Conservation (phyloP, 2,329 filamentous ascomycete species). For the Fusarium sp. region DNA sequence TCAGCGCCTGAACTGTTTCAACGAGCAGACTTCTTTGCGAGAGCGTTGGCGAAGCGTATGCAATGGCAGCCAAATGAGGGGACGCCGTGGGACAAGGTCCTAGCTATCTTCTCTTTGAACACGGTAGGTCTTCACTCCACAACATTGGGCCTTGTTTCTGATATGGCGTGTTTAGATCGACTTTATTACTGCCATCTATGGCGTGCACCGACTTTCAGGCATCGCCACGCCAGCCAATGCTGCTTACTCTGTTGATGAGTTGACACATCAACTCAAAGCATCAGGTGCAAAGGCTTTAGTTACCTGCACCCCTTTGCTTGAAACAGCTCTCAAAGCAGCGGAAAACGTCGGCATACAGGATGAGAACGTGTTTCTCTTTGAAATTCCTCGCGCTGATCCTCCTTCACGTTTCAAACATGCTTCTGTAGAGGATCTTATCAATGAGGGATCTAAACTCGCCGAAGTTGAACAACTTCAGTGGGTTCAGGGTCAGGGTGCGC, state of each 20-base stretch:
- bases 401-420: conserved; percentile 61
- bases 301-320: conserved; percentile 75
- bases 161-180: conserved; percentile 68
- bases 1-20: conserved; percentile 72
- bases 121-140: conserved; percentile 63
- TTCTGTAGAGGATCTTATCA: conserved; percentile 75
- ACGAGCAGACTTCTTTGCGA: conserved; percentile 74
- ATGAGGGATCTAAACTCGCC: conserved; percentile 67
- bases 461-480: conserved; percentile 66
- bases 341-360: conserved; percentile 71
- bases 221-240: conserved; percentile 81
- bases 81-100: conserved; percentile 84
- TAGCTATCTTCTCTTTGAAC: conserved; percentile 81
- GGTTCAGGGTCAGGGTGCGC: conserved; percentile 74
- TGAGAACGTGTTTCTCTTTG: conserved; percentile 75
- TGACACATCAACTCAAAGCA: conserved; percentile 78
- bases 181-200: conserved; percentile 79
- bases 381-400: conserved; percentile 64
- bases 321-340: conserved; percentile 73
- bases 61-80: conserved; percentile 77
- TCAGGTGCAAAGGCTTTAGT: conserved; percentile 78
- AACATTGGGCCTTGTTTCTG: background rate
- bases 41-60: conserved; percentile 72
- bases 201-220: conserved; percentile 78
- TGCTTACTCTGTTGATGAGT: conserved; percentile 75